A percentile compares a stretch with the other conserved stretches of the same genome.
These are phyloP conservation scores for Pichia sp. DNA, from an alignment of 1,139 yeast genomes.

Conservation along the genomic window DNA sequence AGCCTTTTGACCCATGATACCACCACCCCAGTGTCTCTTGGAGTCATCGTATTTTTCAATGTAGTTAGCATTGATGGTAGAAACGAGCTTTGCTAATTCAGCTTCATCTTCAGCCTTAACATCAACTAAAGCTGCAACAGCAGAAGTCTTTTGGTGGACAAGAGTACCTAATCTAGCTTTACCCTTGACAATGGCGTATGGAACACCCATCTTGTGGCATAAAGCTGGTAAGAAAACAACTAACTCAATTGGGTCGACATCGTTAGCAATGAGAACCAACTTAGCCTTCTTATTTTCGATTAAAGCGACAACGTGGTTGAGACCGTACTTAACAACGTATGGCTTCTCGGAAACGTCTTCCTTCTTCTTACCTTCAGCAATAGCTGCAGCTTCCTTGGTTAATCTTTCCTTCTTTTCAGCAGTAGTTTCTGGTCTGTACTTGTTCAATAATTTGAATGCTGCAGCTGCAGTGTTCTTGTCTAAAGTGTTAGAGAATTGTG, in stretches of 20 bases:
- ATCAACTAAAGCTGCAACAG: constrained; percentile 96
- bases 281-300: constrained; percentile 98
- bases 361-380: constrained; percentile 95
- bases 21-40: constrained; percentile 99
- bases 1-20: constrained; percentile 93
- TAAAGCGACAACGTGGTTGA: constrained; percentile 95
- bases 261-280: constrained; percentile 94
- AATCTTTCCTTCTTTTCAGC: constrained; percentile 99
- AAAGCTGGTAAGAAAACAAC: constrained; percentile 96
- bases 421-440: constrained; percentile 96
- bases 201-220: constrained; percentile 99
- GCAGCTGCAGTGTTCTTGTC: constrained; percentile 99
- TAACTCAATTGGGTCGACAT: constrained; percentile 97
- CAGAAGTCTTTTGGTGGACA: constrained; percentile 94
- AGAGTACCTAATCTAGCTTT: constrained; percentile 98
- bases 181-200: constrained; percentile 97
- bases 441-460: constrained; percentile 93
- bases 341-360: constrained; percentile 96
- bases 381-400: constrained; percentile 97
- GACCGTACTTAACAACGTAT: constrained; percentile 92
- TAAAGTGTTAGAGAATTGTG: constrained; percentile 91
- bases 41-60: constrained; percentile 86
- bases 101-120: constrained; percentile 91
- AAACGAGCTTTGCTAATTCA: constrained; percentile 83
- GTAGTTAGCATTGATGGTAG: constrained; percentile 91